A percentile compares a stretch with the other conserved stretches of the same genome.
Evolutionary conservation across 2,329 filamentous ascomycete genomes (phyloP).

Genomic region (Cercospora janseana): DNA sequence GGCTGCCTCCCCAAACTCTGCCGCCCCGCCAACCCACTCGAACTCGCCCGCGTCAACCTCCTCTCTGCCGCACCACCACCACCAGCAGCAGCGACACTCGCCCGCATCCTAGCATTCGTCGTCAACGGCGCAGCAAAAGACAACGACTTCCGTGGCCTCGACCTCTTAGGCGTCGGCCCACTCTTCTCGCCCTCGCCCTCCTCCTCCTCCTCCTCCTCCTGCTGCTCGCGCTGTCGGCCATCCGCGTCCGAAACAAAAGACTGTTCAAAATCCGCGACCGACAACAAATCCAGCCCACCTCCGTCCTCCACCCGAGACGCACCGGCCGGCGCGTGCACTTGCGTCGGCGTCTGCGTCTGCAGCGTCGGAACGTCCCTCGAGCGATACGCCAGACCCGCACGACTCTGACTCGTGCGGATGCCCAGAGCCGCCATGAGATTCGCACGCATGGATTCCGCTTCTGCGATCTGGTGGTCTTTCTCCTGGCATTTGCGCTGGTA

Average conservation of each 20-base stretch:
- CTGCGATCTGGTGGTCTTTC: conserved; percentile 39
- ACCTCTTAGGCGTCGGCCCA: conserved; percentile 45
- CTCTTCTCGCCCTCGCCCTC: no score
- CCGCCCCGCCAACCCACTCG: conserved; percentile 26
- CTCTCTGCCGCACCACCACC: not conserved
- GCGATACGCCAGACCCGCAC: conserved; percentile 23
- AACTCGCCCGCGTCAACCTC: conserved; percentile 11
- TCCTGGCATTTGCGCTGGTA: conserved; percentile 36
- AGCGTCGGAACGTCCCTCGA: conserved; percentile 19
- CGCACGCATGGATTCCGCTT: conserved; percentile 40
- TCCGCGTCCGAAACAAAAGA: conserved; percentile 34
- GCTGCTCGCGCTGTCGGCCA: conserved; percentile 31
- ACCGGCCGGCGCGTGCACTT: conserved; percentile 20
- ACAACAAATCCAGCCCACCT: no score
- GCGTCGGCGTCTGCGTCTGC: conserved; percentile 15
- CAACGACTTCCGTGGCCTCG: conserved; percentile 17
- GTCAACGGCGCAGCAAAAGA: conserved; percentile 21
- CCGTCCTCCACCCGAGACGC: no score
- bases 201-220: no score
- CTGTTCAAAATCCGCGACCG: conserved; percentile 19
- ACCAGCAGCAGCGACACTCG: conserved; percentile 22
- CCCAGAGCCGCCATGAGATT: conserved; percentile 42
- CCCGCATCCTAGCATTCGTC: conserved; percentile 30
- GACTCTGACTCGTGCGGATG: conserved; percentile 21
- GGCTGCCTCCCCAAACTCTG: conserved; percentile 24